Conservation (phyloP, 108 stramenopile species). For the Stephanodiscus minutulus region DNA sequence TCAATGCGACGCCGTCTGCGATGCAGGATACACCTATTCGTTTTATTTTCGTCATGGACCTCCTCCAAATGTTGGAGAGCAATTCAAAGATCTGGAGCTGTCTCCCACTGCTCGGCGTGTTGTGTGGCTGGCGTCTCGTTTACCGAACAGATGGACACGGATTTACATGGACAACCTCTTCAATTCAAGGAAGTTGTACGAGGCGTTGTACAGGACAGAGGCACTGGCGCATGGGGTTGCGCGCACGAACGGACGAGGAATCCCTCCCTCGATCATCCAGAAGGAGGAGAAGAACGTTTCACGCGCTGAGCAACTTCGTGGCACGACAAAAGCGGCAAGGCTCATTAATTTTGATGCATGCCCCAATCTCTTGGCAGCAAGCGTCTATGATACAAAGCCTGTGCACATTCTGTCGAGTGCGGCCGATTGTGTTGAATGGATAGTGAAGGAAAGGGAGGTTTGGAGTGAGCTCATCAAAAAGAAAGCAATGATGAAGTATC, state of each 20-base stretch:
- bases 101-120: not conserved
- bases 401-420: slow-evolving; percentile 31
- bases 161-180: slow-evolving; percentile 12
- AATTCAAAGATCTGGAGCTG: not conserved
- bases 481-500: not conserved
- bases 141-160: not conserved
- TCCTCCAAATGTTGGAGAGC: not conserved
- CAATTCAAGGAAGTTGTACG: slow-evolving; percentile 1
- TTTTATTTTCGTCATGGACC: not conserved
- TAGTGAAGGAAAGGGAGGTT: slow-evolving; percentile 27
- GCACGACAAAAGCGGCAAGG: slow-evolving; percentile 7
- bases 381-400: slow-evolving; percentile 32
- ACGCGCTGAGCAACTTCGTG: not conserved
- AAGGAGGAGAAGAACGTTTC: not conserved
- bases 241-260: not conserved
- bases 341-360: not conserved
- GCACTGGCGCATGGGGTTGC: not conserved
- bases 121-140: not conserved
- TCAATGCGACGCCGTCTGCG: slow-evolving; percentile 18
- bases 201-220: not conserved
- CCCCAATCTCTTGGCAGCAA: slow-evolving; percentile 4
- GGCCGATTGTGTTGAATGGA: too few relatives aligned
- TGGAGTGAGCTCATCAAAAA: not conserved
- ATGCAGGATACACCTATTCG: slow-evolving; percentile 17
- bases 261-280: not conserved